Percentiles rank a stretch among this genome's conserved stretches.
Conservation (phyloP, 768 basidiomycete genomes). For the Asterophora parasitica region DNA sequence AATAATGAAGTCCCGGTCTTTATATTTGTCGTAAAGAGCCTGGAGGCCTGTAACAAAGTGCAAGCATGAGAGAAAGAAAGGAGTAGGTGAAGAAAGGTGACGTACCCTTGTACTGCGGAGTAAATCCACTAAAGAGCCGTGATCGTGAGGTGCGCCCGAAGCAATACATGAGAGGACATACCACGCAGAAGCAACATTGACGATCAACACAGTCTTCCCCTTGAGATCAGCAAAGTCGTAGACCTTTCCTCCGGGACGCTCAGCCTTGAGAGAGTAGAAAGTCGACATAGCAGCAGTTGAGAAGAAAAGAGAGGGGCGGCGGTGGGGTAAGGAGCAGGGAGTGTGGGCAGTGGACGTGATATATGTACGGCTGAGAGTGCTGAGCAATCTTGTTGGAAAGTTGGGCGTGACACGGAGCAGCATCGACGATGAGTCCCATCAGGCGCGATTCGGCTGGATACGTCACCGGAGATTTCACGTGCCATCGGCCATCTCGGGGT, state of each 20-base stretch:
- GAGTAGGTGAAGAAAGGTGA: not conserved
- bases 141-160: not conserved
- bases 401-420: slow-evolving; percentile 21
- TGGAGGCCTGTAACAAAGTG: slow-evolving; percentile 56
- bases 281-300: slow-evolving; percentile 17
- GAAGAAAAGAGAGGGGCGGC: not conserved
- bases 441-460: too few relatives aligned
- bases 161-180: slow-evolving; percentile 23
- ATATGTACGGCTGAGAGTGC: slow-evolving; percentile 26
- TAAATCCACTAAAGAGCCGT: slow-evolving; percentile 58
- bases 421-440: slow-evolving; percentile 5
- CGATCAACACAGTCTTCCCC: slow-evolving; percentile 74
- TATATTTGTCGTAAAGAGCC: slow-evolving; percentile 74
- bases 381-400: slow-evolving; percentile 29
- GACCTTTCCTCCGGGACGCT: slow-evolving; percentile 47
- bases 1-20: slow-evolving; percentile 68
- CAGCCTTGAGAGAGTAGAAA: slow-evolving; percentile 70
- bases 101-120: slow-evolving; percentile 70
- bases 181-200: slow-evolving; percentile 78
- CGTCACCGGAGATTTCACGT: slow-evolving; percentile 9
- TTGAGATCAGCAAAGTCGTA: slow-evolving; percentile 66
- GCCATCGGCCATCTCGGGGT: slow-evolving; percentile 4
- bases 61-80: not conserved
- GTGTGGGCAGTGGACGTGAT: slow-evolving; percentile 2
- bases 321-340: not conserved